These are phyloP conservation scores for Trichoderma hamatum DNA, from an alignment of 2,329 filamentous ascomycete genomes.

Conservation along the genomic window DNA sequence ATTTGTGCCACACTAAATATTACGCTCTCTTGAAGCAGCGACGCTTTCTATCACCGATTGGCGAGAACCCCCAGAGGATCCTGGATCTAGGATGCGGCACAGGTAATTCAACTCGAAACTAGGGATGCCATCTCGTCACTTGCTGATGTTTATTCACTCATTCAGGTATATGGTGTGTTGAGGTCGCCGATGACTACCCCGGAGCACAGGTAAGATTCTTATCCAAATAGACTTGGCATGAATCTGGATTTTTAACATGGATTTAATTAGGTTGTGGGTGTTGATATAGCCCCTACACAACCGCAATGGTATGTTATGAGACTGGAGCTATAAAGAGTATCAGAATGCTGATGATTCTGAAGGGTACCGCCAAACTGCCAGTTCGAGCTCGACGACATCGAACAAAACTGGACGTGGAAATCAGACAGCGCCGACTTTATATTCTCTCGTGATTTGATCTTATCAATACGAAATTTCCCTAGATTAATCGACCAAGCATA, in stretches of 20 bases:
- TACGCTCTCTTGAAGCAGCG: constrained; percentile 35
- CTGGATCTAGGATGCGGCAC: constrained; percentile 36
- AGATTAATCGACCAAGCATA: constrained; percentile 41
- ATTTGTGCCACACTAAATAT: constrained; percentile 44
- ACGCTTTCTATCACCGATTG: constrained; percentile 33
- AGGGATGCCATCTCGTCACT: not conserved
- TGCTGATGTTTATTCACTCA: not conserved
- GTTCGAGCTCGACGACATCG: constrained; percentile 45
- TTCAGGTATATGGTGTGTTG: constrained; percentile 40
- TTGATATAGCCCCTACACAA: constrained; percentile 35
- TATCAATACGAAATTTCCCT: constrained; percentile 39
- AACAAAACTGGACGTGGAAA: constrained; percentile 44
- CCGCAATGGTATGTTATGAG: constrained; percentile 31
- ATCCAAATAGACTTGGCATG: not conserved
- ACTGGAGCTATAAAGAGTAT: not conserved
- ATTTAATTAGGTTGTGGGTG: constrained; percentile 32
- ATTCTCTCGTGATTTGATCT: constrained; percentile 38
- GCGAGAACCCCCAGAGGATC: constrained; percentile 35
- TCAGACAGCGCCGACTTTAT: constrained; percentile 42
- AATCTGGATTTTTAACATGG: not conserved
- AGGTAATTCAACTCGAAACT: constrained; percentile 26
- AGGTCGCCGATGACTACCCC: constrained; percentile 44
- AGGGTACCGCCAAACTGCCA: constrained; percentile 43
- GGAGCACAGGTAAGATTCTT: constrained; percentile 29
- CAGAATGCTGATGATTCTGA: not conserved